Evolutionary conservation across 2,329 filamentous ascomycete species (phyloP), one percentile per base, ranked within the genome.

Genomic region (Anisogramma anomala): DNA sequence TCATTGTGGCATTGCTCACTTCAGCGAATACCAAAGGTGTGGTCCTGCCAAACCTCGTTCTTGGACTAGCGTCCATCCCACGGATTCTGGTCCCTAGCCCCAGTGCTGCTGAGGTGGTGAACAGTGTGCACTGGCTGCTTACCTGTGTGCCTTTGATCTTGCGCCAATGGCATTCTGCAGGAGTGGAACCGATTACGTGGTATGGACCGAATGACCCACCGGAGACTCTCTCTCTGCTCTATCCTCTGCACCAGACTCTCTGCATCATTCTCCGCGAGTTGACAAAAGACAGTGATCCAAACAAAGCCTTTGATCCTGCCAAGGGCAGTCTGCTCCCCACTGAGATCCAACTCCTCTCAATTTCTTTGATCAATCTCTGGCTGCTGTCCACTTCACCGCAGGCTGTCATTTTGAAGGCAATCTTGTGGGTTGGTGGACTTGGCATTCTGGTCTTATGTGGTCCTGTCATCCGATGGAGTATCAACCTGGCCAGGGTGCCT

Each of bases 321-420:
- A 89, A 85, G 0, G 94, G 87, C 1, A 95, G 88, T 59, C 71
- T 96, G 31, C 69, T 96, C 38, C 74, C 82, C 2, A 79, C 91
- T 4, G 91, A 98, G 59, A 70, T 95, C 31, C 86, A 95, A 53
- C 69, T 98, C 8, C 72, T 96, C 13, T 89, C 89, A 1, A 75
- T 83, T 28, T 78, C 79, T 2, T 68, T 98, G 11, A 81, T 95
- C 53, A 86, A 94, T 53, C 64, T 95, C 11, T 65, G 93, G 1
- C 58, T 94, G 2, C 73, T 94, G 46, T 78, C 87, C 0, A 65
- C 67, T 6, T 91, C 88, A 0, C 84, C 89, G 0, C 91, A 96
- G 60, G 77, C 81, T 13, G 70, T 85, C 48, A 88, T 94, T 47
- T 66, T 96, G 35, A 91, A 94, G 63, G 78, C 82, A 13, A 65